Conservation (phyloP, 169 alveolate species). For the Plasmodium gonderi region DNA sequence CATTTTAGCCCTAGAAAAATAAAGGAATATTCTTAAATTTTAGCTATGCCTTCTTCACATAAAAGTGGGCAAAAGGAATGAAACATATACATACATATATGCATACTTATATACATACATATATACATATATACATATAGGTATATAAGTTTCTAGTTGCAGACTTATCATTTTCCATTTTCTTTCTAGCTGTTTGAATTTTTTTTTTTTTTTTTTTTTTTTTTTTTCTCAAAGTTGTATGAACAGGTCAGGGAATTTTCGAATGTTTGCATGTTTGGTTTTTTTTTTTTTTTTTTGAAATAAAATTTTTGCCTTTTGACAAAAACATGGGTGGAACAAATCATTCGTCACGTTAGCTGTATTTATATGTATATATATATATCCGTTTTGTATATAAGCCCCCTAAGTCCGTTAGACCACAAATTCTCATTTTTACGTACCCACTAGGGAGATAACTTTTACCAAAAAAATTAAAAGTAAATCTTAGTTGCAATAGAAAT, state of each 20-base stretch:
- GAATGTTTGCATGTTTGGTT: not conserved
- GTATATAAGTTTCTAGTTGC: not conserved
- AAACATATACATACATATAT: no score
- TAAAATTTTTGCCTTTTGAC: not conserved
- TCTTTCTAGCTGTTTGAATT: not conserved
- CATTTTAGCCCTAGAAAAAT: not conserved
- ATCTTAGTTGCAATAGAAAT: not conserved
- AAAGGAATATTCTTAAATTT: not conserved
- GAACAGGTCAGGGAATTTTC: conserved; percentile 12
- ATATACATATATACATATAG: not conserved
- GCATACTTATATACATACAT: not conserved
- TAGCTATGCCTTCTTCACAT: no score
- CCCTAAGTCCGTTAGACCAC: not conserved
- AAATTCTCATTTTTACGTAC: not conserved
- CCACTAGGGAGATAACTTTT: not conserved
- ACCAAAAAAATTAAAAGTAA: not conserved
- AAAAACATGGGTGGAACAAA: not conserved
- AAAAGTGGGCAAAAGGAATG: no score
- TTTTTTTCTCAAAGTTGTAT: not conserved
- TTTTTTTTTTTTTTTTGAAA: not conserved
- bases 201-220: not conserved
- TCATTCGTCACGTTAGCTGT: not conserved
- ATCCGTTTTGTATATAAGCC: not conserved
- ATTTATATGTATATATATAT: not conserved
- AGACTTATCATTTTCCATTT: not conserved